Evolutionary conservation across 2,329 filamentous ascomycete species (phyloP), one percentile per base, ranked within the genome.

Genomic region (Aspergillus clavatus): DNA sequence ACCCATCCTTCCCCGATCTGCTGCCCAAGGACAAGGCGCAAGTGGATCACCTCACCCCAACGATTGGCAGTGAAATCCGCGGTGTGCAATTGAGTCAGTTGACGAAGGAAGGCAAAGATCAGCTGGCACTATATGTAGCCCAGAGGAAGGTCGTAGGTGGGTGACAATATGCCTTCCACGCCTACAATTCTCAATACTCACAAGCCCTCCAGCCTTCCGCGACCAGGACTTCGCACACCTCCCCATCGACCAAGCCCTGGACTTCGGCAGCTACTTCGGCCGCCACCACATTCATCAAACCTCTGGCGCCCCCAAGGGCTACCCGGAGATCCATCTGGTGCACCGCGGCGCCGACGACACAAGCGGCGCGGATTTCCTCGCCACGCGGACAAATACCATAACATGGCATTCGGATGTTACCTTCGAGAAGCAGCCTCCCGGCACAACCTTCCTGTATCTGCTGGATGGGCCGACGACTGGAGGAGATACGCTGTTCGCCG

Each of bases 361-460:
- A 5, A 77, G 74, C 2, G 77, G 74, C 16, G 70, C 78, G 16
- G 73, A 78, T 39, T 86, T 85, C 66, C 83, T 89, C 54, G 70
- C 77, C 43, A 79, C 80, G 38, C 79, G 86, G 18, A 90, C 86
- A 3, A 91, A 84, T 68, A 87, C 84, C 1, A 82, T 94, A 1
- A 87, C 87, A 6, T 95, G 89, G 89, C 89, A 95, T 70, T 87
- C 83, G 0, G 89, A 95, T 55, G 84, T 95, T 1, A 87, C 86
- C 0, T 95, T 94, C 62, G 90, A 95, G 72, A 73, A 80, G 54
- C 89, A 96, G 69, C 89, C 90, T 1, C 89, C 90, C 0, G 88
- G 89, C 23, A 95, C 89, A 0, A 95, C 90, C 0, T 94, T 95
- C 69, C 69, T 95, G 27, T 95, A 94, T 62, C 76, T 89, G 40